Conservation (phyloP, 2,329 filamentous ascomycete species). For the Phialophora verrucosa region DNA sequence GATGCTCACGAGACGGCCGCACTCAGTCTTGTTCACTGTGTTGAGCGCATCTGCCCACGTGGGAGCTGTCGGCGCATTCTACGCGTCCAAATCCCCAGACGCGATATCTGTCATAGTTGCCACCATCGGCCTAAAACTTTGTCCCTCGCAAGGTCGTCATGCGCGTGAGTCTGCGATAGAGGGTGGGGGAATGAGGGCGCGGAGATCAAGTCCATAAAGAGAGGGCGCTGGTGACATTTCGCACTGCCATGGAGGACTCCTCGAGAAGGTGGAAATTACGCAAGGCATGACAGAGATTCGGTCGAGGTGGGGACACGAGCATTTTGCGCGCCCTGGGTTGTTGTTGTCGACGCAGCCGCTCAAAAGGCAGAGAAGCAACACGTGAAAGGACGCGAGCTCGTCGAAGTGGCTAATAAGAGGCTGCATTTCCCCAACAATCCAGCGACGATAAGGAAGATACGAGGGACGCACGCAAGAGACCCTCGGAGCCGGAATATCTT, state of each 20-base stretch:
- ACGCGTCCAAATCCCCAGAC: constrained; percentile 23
- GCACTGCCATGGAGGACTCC: background rate
- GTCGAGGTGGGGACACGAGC: background rate
- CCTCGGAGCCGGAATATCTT: constrained; percentile 8
- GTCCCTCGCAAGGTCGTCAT: background rate
- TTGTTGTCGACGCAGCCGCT: constrained; percentile 4
- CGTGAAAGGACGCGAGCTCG: background rate
- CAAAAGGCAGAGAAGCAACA: constrained; percentile 4
- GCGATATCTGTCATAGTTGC: constrained; percentile 14
- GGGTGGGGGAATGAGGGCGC: background rate
- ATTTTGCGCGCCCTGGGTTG: background rate
- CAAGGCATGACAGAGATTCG: background rate
- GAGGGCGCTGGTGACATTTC: constrained; percentile 1
- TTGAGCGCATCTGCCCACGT: constrained; percentile 26
- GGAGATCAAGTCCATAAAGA: constrained; percentile 10
- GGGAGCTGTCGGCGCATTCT: constrained; percentile 24
- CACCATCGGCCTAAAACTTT: constrained; percentile 22
- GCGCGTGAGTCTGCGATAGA: background rate
- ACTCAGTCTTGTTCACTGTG: constrained; percentile 4
- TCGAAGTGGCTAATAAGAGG: background rate
- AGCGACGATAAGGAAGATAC: constrained; percentile 7
- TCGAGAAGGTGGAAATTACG: background rate
- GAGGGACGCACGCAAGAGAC: background rate
- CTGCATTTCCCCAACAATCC: background rate
- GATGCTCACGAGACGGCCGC: constrained; percentile 2